Conservation (phyloP, 495 filamentous ascomycete genomes). For the Neurospora sublineolata region DNA sequence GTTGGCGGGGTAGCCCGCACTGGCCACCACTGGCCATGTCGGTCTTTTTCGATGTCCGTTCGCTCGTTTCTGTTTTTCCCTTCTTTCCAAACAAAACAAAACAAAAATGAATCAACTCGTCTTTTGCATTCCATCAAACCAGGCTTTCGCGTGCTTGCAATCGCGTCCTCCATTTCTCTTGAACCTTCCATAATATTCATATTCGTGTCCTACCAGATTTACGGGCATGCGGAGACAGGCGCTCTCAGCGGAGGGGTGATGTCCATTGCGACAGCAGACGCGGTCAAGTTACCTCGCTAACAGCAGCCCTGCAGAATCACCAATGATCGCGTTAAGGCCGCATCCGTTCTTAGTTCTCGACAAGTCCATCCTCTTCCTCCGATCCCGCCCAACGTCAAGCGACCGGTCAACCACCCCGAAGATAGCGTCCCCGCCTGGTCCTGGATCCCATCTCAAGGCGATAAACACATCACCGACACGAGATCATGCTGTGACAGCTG, state of each 20-base stretch:
- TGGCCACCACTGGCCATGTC: neutral
- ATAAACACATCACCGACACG: neutral
- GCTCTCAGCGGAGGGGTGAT: neutral
- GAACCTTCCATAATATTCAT: neutral
- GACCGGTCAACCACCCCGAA: neutral
- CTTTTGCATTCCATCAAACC: neutral
- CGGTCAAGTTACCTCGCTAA: neutral
- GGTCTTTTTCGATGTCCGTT: neutral
- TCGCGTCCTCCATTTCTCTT: neutral
- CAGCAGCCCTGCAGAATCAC: fast-evolving
- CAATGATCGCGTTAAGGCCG: fast-evolving
- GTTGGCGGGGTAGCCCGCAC: neutral
- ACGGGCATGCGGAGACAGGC: neutral
- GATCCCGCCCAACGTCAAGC: neutral
- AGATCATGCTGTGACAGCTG: neutral
- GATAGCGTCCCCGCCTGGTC: neutral
- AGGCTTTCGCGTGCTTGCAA: neutral
- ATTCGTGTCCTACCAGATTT: neutral
- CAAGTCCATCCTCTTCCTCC: neutral
- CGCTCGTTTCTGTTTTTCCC: neutral
- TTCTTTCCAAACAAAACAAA: neutral
- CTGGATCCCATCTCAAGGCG: neutral
- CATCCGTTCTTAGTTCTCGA: neutral
- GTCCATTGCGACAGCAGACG: neutral
- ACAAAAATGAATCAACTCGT: neutral